Evolutionary conservation across 805 yeast genomes (phyloP), one percentile per base, ranked within the genome.

Genomic region (Monosporozyma unispora): DNA sequence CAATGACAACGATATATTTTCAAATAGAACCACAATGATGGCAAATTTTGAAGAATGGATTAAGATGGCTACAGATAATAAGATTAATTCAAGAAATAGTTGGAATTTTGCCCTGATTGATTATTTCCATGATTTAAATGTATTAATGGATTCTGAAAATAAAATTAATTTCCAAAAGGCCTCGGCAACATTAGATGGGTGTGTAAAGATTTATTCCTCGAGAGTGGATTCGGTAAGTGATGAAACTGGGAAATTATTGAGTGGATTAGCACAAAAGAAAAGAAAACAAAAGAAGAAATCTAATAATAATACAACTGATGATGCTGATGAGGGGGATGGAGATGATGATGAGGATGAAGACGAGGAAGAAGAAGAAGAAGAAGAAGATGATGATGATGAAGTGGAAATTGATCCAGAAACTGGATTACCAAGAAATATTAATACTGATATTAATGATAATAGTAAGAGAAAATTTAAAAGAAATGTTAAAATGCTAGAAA

Each of bases 61-160:
- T 70, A 80, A 81, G 52, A 75, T 86, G 73, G 90, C 88, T 22
- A 83, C 88, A 0, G 89, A 82, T 57, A 87, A 86, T 56, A 88
- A 86, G 63, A 87, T 89, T 69, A 90, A 85, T 52, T 76, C 88
- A 0, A 73, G 82, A 35, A 90, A 90, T 64, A 81, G 93, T 59
- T 90, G 96, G 96, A 84, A 85, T 57, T 81, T 88, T 61, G 96
- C 90, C 0, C 73, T 90, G 59, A 90, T 90, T 59, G 97, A 90
- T 65, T 90, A 89, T 66, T 90, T 90, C 62, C 85, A 89, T 60
- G 96, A 87, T 59, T 72, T 88, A 67, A 77, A 85, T 25, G 76
- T 87, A 27, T 72, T 87, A 44, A 76, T 79, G 56, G 95, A 84
- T 48, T 84, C 88, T 4, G 88, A 84, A 49, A 76, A 80, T 39